These are phyloP conservation scores for Aspergillus udagawae DNA, from an alignment of 2,329 filamentous ascomycete species.

Conservation along the genomic window DNA sequence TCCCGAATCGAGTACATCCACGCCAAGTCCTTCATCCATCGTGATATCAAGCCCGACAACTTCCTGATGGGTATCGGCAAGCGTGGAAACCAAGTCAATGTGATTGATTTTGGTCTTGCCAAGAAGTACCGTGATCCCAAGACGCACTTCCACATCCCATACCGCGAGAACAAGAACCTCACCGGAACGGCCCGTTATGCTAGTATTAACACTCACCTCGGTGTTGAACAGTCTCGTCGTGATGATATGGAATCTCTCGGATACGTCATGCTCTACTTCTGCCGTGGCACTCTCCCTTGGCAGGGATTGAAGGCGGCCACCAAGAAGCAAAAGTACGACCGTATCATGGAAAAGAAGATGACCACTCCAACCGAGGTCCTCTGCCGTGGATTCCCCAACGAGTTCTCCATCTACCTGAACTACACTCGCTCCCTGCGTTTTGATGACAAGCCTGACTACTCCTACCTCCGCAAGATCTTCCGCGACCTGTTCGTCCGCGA, in stretches of 20 bases:
- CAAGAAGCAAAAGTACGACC: slow-evolving; percentile 99
- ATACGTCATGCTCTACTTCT: slow-evolving; percentile 99
- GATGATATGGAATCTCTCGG: slow-evolving; percentile 99
- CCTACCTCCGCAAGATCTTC: slow-evolving; percentile 99
- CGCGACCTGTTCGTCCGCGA: slow-evolving; percentile 97
- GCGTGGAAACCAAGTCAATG: slow-evolving; percentile 98
- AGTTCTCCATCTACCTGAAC: slow-evolving; percentile 99
- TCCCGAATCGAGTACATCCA: slow-evolving; percentile 99
- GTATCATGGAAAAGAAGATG: slow-evolving; percentile 99
- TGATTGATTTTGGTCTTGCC: slow-evolving; percentile 97
- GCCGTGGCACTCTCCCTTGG: slow-evolving; percentile 97
- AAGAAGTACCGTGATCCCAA: slow-evolving; percentile 99
- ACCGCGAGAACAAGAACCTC: slow-evolving; percentile 99
- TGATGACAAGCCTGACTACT: slow-evolving; percentile 99
- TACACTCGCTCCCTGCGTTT: slow-evolving; percentile 98
- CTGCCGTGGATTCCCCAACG: slow-evolving; percentile 97
- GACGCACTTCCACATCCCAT: slow-evolving; percentile 99
- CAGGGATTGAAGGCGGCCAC: slow-evolving; percentile 97
- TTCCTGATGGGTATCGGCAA: slow-evolving; percentile 99
- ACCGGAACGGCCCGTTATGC: slow-evolving; percentile 98
- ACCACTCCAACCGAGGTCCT: slow-evolving; percentile 97
- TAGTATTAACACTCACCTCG: slow-evolving; percentile 97
- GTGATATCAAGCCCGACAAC: slow-evolving; percentile 99
- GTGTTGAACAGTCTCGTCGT: slow-evolving; percentile 97
- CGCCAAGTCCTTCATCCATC: slow-evolving; percentile 98